phyloP scores from a whole-genome alignment of 305 asterid species.

The Fraxinus sp. region DNA sequence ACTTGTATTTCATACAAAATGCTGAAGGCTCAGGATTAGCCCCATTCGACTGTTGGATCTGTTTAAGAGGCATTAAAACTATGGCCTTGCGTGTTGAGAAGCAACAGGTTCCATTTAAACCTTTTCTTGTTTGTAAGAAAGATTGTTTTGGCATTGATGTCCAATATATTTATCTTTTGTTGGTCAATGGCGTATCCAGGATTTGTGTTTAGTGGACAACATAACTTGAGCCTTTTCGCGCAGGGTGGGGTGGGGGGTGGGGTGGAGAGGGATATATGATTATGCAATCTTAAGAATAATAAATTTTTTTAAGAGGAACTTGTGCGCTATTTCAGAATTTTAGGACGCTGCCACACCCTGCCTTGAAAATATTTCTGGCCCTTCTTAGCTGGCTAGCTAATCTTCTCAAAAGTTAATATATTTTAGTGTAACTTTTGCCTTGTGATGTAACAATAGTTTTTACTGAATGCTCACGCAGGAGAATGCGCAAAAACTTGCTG shows the following conservation, averaged over 20 bases:
- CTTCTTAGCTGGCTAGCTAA: not conserved
- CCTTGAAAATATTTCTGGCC: not conserved
- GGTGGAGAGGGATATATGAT: not conserved
- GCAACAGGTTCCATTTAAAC: conserved; percentile 58
- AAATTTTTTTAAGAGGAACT: not conserved
- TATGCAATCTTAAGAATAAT: not conserved
- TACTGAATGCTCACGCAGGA: conserved; percentile 46
- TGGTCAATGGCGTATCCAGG: not conserved
- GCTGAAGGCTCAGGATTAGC: conserved; percentile 95
- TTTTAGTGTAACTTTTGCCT: not conserved
- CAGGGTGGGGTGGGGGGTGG: not conserved
- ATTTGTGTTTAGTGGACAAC: not conserved
- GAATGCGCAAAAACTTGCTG: conserved; percentile 86
- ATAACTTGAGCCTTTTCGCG: not conserved
- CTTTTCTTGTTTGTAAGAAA: not conserved
- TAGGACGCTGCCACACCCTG: not conserved
- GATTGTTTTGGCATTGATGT: not conserved
- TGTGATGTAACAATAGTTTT: too few relatives aligned
- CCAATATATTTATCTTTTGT: not conserved
- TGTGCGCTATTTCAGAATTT: not conserved
- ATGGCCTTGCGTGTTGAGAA: conserved; percentile 83
- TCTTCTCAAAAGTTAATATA: not conserved
- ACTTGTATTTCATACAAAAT: conserved; percentile 73
- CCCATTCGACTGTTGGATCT: conserved; percentile 94
- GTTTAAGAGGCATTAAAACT: conserved; percentile 87